A percentile compares a stretch with the other conserved stretches of the same genome.
phyloP scores from a whole-genome alignment of 495 filamentous ascomycete species.

The Parachaetomium inaequale region DNA sequence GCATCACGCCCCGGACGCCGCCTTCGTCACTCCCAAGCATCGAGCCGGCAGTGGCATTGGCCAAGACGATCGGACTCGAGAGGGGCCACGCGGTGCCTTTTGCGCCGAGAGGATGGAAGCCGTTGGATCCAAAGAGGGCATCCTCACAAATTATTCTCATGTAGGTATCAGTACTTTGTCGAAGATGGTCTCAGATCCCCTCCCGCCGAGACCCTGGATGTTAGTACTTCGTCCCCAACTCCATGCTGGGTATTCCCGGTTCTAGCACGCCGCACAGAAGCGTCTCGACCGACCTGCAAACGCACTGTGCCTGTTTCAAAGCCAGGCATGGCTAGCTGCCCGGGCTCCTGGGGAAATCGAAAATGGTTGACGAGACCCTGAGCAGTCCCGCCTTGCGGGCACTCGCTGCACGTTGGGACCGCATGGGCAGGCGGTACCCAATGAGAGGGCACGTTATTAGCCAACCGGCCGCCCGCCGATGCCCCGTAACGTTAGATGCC shows the following conservation, averaged over 20 bases:
- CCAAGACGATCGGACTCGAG: slow-evolving; percentile 11
- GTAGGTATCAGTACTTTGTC: slow-evolving; percentile 2
- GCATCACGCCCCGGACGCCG: slow-evolving; percentile 13
- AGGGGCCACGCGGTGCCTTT: background rate
- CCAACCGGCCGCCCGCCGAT: slow-evolving; percentile 5
- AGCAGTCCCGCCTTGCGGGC: background rate
- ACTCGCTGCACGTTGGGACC: too few species aligned
- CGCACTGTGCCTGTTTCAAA: too few species aligned
- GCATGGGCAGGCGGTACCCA: background rate
- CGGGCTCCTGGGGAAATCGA: background rate
- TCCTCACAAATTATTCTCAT: background rate
- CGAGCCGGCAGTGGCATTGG: slow-evolving; percentile 11
- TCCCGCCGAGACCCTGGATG: background rate
- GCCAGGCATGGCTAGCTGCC: too few species aligned
- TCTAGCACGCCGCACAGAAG: background rate
- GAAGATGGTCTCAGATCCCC: background rate
- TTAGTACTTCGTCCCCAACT: background rate
- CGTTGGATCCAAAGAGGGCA: background rate
- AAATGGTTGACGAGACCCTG: background rate
- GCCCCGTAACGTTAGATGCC: background rate
- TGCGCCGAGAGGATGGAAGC: slow-evolving; percentile 1
- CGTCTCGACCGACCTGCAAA: slow-evolving; percentile 2
- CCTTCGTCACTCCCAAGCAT: slow-evolving; percentile 15
- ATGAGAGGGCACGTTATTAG: background rate
- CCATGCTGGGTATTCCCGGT: background rate